A percentile compares a stretch with the other conserved stretches of the same genome.
These are phyloP conservation scores for Metschnikowia dekortorum DNA, from an alignment of 805 yeast genomes.

Conservation along the genomic window DNA sequence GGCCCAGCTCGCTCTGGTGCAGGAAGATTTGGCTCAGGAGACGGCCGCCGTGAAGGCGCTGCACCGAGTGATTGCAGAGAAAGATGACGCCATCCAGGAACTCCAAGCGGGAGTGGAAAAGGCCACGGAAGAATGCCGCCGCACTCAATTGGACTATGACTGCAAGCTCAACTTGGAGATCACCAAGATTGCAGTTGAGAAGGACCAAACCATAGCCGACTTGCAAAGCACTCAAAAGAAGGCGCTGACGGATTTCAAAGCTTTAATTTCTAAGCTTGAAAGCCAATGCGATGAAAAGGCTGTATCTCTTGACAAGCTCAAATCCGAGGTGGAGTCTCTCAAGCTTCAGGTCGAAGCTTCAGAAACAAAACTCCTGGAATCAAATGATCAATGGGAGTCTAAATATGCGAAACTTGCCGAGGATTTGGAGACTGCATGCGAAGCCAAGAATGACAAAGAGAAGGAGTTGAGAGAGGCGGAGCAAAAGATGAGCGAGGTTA, in stretches of 20 bases:
- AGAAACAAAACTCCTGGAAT: background rate
- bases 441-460: background rate
- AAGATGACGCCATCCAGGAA: background rate
- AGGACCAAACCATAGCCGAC: constrained; percentile 15
- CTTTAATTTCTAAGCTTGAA: background rate
- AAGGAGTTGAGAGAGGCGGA: constrained; percentile 3
- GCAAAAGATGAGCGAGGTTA: constrained; percentile 4
- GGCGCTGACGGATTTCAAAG: background rate
- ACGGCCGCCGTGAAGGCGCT: constrained; percentile 2
- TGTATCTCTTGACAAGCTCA: background rate
- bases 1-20: background rate
- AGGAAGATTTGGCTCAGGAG: constrained; percentile 2
- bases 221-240: background rate
- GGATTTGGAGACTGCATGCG: background rate
- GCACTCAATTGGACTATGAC: constrained; percentile 16
- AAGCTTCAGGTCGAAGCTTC: constrained; percentile 5
- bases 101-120: background rate
- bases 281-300: constrained; percentile 3
- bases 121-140: constrained; percentile 8
- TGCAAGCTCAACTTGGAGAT: constrained; percentile 24
- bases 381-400: background rate
- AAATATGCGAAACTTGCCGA: background rate
- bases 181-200: constrained; percentile 20
- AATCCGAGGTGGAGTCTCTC: constrained; percentile 5
- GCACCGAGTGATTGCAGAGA: background rate